phyloP scores from a whole-genome alignment of 208 protist species.

The Acanthamoeba healyi region DNA sequence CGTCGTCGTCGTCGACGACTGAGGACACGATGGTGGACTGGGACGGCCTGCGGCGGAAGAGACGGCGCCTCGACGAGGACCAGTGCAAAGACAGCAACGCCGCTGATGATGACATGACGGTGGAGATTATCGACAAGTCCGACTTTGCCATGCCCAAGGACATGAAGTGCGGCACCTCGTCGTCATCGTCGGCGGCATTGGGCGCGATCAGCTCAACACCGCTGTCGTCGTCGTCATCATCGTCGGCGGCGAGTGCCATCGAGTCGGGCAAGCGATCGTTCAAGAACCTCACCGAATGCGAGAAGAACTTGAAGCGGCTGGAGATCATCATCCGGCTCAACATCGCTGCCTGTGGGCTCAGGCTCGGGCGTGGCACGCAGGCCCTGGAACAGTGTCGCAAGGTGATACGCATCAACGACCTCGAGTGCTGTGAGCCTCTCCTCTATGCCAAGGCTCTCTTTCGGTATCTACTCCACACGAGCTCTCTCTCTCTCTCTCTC shows the following conservation, averaged over 20 bases:
- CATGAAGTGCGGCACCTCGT: neutral
- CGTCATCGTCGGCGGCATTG: neutral
- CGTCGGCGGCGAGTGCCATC: neutral
- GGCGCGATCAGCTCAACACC: too few relatives aligned
- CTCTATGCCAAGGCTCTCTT: constrained; percentile 14
- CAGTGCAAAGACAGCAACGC: neutral
- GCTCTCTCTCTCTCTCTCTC: neutral
- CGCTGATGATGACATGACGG: neutral
- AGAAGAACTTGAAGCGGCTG: constrained; percentile 44
- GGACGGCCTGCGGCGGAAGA: neutral
- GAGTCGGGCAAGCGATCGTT: neutral
- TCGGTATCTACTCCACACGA: too few relatives aligned
- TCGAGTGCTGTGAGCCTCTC: constrained; percentile 29
- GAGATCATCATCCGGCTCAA: constrained; percentile 58
- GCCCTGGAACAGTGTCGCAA: constrained; percentile 31
- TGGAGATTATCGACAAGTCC: constrained; percentile 32
- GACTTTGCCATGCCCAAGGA: neutral
- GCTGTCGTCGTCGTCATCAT: neutral
- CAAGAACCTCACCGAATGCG: neutral
- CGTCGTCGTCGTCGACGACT: neutral
- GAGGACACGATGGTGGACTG: neutral
- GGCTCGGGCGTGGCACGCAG: neutral
- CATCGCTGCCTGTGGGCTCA: constrained; percentile 21
- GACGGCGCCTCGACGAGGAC: neutral
- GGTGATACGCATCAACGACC: constrained; percentile 41